Evolutionary conservation across 345 rosid genomes (phyloP).

Genomic region (Hibiscus mutabilis): DNA sequence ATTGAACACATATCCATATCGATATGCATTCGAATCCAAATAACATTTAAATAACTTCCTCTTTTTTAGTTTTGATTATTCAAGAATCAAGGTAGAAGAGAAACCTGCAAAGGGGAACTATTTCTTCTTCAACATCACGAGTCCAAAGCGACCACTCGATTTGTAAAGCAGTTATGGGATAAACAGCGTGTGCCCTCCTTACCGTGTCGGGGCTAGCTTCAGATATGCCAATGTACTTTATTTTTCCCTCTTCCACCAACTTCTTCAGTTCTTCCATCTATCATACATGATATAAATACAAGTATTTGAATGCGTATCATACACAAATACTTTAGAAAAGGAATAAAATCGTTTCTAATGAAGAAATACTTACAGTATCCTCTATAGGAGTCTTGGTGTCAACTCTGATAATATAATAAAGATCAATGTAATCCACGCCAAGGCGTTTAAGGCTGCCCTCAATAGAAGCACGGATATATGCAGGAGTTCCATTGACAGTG

Average conservation of each 20-base stretch:
- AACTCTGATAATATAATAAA: not conserved
- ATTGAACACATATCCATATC: not conserved
- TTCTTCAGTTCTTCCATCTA: conserved; percentile 17
- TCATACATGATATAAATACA: not conserved
- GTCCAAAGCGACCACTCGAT: conserved; percentile 24
- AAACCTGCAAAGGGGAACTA: conserved; percentile 22
- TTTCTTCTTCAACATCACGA: conserved; percentile 19
- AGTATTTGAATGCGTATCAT: not conserved
- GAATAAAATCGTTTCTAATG: too few relatives aligned
- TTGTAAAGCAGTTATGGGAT: conserved; percentile 16
- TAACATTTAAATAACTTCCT: not conserved
- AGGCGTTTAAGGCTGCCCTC: not conserved
- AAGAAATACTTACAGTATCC: not conserved
- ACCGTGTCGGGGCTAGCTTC: conserved; percentile 20
- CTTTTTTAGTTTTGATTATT: not conserved
- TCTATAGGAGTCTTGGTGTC: not conserved
- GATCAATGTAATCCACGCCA: not conserved
- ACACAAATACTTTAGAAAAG: not conserved
- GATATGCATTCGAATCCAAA: not conserved
- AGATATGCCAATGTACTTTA: conserved; percentile 17
- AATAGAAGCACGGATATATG: not conserved
- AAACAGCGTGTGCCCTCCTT: conserved; percentile 23
- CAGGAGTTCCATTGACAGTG: not conserved
- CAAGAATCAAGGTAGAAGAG: not conserved
- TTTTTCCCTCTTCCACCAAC: conserved; percentile 16